These are phyloP conservation scores for Persicaria tinctoria DNA, from an alignment of 148 eudicot genomes.

Conservation along the genomic window DNA sequence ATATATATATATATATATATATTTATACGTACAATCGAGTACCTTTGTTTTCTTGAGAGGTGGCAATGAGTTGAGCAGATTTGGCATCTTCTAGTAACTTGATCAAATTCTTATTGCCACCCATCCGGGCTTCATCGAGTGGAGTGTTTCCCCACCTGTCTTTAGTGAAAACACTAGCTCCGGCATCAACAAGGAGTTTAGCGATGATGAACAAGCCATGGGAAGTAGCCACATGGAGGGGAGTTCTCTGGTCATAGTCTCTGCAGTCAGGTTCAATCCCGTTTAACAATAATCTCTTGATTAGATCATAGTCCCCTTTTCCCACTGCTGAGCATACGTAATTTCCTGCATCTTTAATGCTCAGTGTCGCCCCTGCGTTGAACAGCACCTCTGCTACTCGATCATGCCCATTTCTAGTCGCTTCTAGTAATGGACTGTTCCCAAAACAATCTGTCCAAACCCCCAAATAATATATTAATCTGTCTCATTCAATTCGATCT, in stretches of 20 bases:
- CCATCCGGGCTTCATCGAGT: constrained; percentile 43
- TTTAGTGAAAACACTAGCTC: constrained; percentile 58
- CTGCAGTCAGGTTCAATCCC: constrained; percentile 68
- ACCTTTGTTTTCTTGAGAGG: constrained; percentile 40
- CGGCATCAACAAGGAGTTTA: constrained; percentile 68
- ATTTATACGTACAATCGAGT: constrained; percentile 1
- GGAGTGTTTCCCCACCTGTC: constrained; percentile 88
- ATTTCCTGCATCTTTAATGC: constrained; percentile 53
- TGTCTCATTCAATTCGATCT: no score
- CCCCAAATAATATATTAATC: no score
- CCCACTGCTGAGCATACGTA: constrained; percentile 53
- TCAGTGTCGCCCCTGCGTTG: constrained; percentile 42
- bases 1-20: neutral
- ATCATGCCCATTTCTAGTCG: constrained; percentile 69
- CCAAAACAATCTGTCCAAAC: constrained; percentile 58
- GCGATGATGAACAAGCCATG: constrained; percentile 64
- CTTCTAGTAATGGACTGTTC: constrained; percentile 73
- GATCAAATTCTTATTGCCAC: constrained; percentile 56
- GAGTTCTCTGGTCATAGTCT: constrained; percentile 75
- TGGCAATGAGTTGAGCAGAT: constrained; percentile 28
- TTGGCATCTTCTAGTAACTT: constrained; percentile 63
- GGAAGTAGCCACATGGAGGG: constrained; percentile 77
- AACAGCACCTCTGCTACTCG: constrained; percentile 49
- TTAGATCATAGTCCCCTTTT: constrained; percentile 53
- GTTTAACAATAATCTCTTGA: constrained; percentile 44